Conservation (phyloP, 2,329 filamentous ascomycete species). For the Exutisphaerella laricina region DNA sequence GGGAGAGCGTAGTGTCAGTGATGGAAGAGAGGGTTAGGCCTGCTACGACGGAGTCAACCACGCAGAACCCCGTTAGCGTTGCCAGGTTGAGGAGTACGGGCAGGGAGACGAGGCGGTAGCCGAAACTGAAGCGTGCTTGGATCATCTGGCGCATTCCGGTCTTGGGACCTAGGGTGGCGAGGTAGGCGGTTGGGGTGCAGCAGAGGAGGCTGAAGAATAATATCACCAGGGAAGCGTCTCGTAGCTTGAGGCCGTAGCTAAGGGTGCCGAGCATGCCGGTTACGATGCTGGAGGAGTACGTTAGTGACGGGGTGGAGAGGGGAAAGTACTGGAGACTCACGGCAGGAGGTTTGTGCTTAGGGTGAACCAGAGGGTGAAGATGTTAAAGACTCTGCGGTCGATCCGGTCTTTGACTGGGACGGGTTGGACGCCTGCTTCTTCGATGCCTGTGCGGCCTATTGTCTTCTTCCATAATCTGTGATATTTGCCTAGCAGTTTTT, state of each 20-base stretch:
- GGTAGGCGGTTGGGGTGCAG: slow-evolving; percentile 50
- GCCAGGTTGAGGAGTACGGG: slow-evolving; percentile 58
- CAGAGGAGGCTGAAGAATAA: slow-evolving; percentile 58
- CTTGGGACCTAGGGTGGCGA: slow-evolving; percentile 55
- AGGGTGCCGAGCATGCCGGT: slow-evolving; percentile 59
- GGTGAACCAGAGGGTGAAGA: slow-evolving; percentile 59
- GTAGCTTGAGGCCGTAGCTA: slow-evolving; percentile 50
- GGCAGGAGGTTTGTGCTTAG: slow-evolving; percentile 54
- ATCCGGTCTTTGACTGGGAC: slow-evolving; percentile 52
- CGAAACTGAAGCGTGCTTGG: slow-evolving; percentile 59
- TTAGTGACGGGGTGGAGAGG: too few species aligned
- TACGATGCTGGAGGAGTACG: slow-evolving; percentile 42
- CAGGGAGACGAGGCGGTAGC: slow-evolving; percentile 53
- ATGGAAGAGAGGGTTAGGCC: slow-evolving; percentile 54
- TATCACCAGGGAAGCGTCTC: slow-evolving; percentile 55
- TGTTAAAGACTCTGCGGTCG: slow-evolving; percentile 49
- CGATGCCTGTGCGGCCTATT: slow-evolving; percentile 3
- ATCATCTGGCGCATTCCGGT: slow-evolving; percentile 63
- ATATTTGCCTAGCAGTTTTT: neutral
- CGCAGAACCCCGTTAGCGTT: slow-evolving; percentile 58
- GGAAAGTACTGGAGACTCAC: slow-evolving; percentile 37
- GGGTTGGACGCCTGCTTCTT: slow-evolving; percentile 46
- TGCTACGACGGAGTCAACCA: slow-evolving; percentile 57
- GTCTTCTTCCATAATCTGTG: neutral
- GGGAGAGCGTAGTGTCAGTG: slow-evolving; percentile 44